Conservation (phyloP, 1,284 basidiomycete genomes). For the Apiotrichum domesticum region DNA sequence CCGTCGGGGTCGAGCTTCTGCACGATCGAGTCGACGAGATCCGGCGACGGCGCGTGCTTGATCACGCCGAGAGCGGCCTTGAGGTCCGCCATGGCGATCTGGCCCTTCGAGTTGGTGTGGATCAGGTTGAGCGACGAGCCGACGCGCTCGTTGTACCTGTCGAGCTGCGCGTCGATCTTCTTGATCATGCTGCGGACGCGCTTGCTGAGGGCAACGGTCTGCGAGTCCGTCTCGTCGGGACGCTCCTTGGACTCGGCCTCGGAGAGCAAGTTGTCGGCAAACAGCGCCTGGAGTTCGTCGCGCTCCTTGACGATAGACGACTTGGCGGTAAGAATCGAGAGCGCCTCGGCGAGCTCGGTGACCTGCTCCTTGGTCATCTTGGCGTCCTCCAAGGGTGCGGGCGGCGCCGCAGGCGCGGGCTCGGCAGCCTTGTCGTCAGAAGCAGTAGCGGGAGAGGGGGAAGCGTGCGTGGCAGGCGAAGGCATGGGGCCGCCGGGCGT, state of each 20-base stretch:
- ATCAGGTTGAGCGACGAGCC: slow-evolving; percentile 92
- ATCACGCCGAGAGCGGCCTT: slow-evolving; percentile 87
- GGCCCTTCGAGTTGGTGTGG: slow-evolving; percentile 81
- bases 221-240: slow-evolving; percentile 42
- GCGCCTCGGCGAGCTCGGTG: slow-evolving; percentile 84
- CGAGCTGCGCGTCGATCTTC: slow-evolving; percentile 88
- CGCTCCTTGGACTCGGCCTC: slow-evolving; percentile 58
- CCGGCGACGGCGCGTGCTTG: slow-evolving; percentile 86
- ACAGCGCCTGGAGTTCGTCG: slow-evolving; percentile 77
- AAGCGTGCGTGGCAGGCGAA: too few species aligned
- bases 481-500: background rate
- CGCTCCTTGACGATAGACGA: slow-evolving; percentile 97
- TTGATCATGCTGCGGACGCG: slow-evolving; percentile 92
- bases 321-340: slow-evolving; percentile 85
- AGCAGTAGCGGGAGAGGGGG: too few species aligned
- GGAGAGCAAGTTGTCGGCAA: slow-evolving; percentile 84
- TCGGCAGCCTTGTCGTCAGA: background rate
- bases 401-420: slow-evolving; percentile 60
- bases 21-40: slow-evolving; percentile 79
- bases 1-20: slow-evolving; percentile 94
- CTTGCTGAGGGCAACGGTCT: slow-evolving; percentile 65
- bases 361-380: slow-evolving; percentile 97
- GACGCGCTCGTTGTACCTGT: slow-evolving; percentile 85
- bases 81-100: slow-evolving; percentile 84
- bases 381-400: slow-evolving; percentile 52